Conservation (phyloP, 352 stramenopile genomes). For the Phytophthora rubi region DNA sequence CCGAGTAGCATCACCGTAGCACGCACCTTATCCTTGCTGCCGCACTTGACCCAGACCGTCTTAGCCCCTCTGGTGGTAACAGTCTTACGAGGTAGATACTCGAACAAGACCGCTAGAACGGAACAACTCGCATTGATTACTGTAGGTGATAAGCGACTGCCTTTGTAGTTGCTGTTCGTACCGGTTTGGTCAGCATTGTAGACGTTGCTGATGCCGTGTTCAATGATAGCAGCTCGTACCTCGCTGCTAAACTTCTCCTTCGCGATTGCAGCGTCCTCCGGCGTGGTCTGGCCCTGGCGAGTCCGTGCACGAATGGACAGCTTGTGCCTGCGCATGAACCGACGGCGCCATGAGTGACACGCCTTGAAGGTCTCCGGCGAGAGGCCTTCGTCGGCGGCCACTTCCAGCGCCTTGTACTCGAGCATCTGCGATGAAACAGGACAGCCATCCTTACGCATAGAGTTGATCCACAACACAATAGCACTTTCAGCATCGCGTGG, state of each 20-base stretch:
- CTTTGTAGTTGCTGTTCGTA: neutral
- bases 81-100: neutral
- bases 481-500: neutral
- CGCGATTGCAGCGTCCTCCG: too few relatives aligned
- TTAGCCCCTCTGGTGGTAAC: constrained; percentile 6
- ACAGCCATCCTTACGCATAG: constrained; percentile 14
- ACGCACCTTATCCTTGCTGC: constrained; percentile 12
- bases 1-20: constrained; percentile 9
- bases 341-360: too few relatives aligned
- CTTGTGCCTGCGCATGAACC: too few relatives aligned
- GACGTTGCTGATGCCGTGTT: neutral
- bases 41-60: neutral
- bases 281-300: too few relatives aligned
- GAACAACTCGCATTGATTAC: too few relatives aligned
- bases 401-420: constrained; percentile 4
- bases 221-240: too few relatives aligned
- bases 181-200: constrained; percentile 16
- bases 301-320: too few relatives aligned
- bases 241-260: too few relatives aligned
- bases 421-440: constrained; percentile 13
- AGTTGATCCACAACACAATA: constrained; percentile 10
- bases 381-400: constrained; percentile 10
- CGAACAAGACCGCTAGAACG: too few relatives aligned
- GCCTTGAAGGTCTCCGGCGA: too few relatives aligned
- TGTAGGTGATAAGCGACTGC: too few relatives aligned